A percentile compares a stretch with the other conserved stretches of the same genome.
These are phyloP conservation scores for Chenopodium formosanum DNA, from an alignment of 148 eudicot species.

Conservation along the genomic window DNA sequence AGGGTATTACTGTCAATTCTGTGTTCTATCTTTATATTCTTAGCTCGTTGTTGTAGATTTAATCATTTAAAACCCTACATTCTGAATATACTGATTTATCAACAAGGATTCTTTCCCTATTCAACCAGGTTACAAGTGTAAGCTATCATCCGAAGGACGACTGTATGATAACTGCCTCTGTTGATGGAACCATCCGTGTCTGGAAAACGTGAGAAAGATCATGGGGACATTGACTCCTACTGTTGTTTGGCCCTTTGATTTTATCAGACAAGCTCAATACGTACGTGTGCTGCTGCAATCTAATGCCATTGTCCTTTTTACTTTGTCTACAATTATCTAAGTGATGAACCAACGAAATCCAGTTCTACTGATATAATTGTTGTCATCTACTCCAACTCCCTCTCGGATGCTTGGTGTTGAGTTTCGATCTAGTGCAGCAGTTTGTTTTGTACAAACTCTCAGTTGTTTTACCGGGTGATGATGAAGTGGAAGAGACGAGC, in stretches of 20 bases:
- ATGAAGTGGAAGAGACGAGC: not conserved
- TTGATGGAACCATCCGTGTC: constrained; percentile 81
- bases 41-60: not conserved
- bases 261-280: no score
- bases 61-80: not conserved
- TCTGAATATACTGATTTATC: not conserved
- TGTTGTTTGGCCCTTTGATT: not conserved
- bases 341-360: not conserved
- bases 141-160: constrained; percentile 92
- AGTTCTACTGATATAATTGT: not conserved
- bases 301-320: not conserved
- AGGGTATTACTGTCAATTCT: not conserved
- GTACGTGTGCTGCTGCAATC: no score
- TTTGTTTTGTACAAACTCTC: not conserved
- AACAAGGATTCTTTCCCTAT: not conserved
- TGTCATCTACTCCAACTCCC: not conserved
- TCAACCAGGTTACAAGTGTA: constrained; percentile 83
- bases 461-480: not conserved
- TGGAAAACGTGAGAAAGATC: constrained; percentile 59
- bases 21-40: not conserved
- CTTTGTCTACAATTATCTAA: not conserved
- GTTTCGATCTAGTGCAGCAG: not conserved
- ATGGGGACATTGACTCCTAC: not conserved
- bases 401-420: not conserved
- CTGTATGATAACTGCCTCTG: constrained; percentile 90